Base-by-base conservation (phyloP, 2,329 filamentous ascomycete genomes). In the Arthroderma uncinatum region DNA sequence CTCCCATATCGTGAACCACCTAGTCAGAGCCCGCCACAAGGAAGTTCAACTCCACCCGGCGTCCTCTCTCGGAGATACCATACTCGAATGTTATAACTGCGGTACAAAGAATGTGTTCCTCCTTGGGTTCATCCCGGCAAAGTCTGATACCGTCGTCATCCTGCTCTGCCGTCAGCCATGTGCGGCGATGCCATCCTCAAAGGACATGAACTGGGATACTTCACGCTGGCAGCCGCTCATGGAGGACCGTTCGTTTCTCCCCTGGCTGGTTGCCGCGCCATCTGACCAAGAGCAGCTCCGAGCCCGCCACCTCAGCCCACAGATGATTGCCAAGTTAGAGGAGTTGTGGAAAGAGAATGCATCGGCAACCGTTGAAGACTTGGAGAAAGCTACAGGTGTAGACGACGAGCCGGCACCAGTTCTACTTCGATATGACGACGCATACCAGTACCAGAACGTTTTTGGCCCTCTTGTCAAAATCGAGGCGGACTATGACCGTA, bases 151-250 rank as follows among this genome's bases (percentile, higher is more conserved):
- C 0, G 93, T 98, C 28, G 94, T 98, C 6, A 93, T 98, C 23
- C 82, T 98, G 47, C 81, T 98, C 37, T 98, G 93, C 71, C 90
- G 93, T 60, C 93, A 97, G 73, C 93, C 93, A 50, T 98, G 93
- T 72, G 93, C 92, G 34, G 86, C 93, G 28, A 92, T 88, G 75
- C 87, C 91, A 1, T 97, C 93, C 34, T 92, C 89, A 63, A 98
- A 98, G 74, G 93, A 98, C 67, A 97, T 98, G 91, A 98, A 93
- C 71, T 98, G 93, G 93, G 93, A 98, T 71, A 94, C 91, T 4
- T 95, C 92, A 25, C 84, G 91, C 68, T 98, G 93, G 93, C 91
- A 97, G 70, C 93, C 93, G 10, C 79, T 98, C 58, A 97, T 98
- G 62, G 91, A 96, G 72, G 93, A 98, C 68, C 89, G 93, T 53